These are phyloP conservation scores for Penicillium sp. DNA, from an alignment of 2,329 filamentous ascomycete species.

Conservation along the genomic window DNA sequence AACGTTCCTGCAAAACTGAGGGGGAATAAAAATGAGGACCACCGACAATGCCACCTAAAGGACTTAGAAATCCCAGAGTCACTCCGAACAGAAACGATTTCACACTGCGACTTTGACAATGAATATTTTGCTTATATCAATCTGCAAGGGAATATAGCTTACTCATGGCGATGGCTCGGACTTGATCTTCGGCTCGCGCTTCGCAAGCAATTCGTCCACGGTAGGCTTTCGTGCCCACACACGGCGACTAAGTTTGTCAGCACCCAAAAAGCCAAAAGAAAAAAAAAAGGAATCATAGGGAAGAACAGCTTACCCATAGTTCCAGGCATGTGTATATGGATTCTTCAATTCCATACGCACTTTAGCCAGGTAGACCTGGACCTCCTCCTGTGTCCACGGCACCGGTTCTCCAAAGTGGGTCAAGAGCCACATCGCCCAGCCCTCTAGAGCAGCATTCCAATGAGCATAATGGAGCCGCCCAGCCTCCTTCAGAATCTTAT, in stretches of 20 bases:
- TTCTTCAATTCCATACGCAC: conserved; percentile 14
- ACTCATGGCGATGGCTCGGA: neutral
- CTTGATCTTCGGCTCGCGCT: neutral
- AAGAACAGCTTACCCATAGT: conserved; percentile 6
- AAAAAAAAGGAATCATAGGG: neutral
- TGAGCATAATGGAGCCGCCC: conserved; percentile 39
- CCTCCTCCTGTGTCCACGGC: conserved; percentile 22
- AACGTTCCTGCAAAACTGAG: neutral
- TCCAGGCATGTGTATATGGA: conserved; percentile 12
- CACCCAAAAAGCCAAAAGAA: neutral
- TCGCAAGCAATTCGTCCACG: neutral
- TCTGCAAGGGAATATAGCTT: neutral
- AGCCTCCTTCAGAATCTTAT: conserved; percentile 36
- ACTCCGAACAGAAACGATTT: neutral
- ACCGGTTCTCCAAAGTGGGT: conserved; percentile 26
- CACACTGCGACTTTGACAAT: neutral
- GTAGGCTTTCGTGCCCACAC: conserved; percentile 16
- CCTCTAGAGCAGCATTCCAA: conserved; percentile 30
- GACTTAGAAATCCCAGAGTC: neutral
- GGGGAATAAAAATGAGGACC: neutral
- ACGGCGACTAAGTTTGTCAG: conserved; percentile 7
- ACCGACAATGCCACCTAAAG: neutral
- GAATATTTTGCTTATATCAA: neutral
- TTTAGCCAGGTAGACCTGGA: conserved; percentile 18
- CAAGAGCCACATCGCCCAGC: conserved; percentile 32